Percentiles rank a stretch among this genome's conserved stretches.
Conservation (phyloP, 177 flowering plant species). For the Vitis hybrid region DNA sequence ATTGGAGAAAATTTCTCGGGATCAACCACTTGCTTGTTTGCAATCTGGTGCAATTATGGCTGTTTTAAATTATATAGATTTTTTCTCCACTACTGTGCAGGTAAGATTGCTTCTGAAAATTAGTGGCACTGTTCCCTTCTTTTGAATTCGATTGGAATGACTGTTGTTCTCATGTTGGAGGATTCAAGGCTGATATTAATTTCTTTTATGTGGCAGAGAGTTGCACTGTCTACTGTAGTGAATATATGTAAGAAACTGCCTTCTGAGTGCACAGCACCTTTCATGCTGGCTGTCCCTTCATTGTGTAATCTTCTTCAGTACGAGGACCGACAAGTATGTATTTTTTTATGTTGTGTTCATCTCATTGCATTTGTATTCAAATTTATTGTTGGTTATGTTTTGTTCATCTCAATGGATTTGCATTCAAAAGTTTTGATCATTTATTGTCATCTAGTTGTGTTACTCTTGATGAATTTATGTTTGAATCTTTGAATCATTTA, state of each 20-base stretch:
- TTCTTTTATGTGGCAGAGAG: slow-evolving; percentile 48
- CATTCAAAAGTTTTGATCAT: too few species aligned
- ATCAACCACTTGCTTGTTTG: slow-evolving; percentile 79
- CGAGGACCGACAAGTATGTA: slow-evolving; percentile 76
- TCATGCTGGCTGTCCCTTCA: slow-evolving; percentile 84
- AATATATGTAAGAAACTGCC: slow-evolving; percentile 87
- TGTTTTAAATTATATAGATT: slow-evolving; percentile 73
- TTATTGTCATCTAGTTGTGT: too few species aligned
- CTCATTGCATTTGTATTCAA: neutral
- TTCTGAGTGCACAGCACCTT: slow-evolving; percentile 50
- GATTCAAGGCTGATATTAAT: neutral
- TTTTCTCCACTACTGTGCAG: slow-evolving; percentile 82
- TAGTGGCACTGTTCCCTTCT: too few species aligned
- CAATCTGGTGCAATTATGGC: slow-evolving; percentile 88
- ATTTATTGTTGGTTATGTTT: too few species aligned
- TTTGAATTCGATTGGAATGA: neutral
- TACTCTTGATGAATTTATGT: too few species aligned
- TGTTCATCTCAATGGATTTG: too few species aligned
- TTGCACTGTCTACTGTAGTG: slow-evolving; percentile 72
- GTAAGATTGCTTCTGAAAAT: slow-evolving; percentile 31
- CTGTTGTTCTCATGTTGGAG: neutral
- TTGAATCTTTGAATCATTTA: neutral
- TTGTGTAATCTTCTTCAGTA: slow-evolving; percentile 84
- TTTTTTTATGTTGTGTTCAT: neutral
- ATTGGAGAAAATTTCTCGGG: slow-evolving; percentile 76